Conservation (phyloP, 257 asterid genomes). For the Nicotiana attenuata region DNA sequence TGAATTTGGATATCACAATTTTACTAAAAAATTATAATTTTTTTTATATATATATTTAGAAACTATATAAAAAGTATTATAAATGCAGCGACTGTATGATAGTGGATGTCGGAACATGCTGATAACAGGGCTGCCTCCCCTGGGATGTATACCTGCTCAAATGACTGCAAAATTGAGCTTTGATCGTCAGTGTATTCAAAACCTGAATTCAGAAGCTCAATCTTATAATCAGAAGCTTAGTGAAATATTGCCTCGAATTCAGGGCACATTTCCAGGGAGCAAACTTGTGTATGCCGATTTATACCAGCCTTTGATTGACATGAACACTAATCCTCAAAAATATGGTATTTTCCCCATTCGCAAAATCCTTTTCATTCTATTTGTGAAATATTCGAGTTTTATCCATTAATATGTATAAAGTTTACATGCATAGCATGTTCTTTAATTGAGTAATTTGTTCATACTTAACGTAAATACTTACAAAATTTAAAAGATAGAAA, state of each 20-base stretch:
- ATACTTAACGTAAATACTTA: too few species aligned
- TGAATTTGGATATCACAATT: too few species aligned
- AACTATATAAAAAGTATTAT: neutral
- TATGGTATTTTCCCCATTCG: slow-evolving; percentile 11
- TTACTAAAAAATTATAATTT: too few species aligned
- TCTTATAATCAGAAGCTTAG: slow-evolving; percentile 20
- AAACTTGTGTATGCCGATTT: slow-evolving; percentile 31
- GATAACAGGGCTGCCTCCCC: slow-evolving; percentile 29
- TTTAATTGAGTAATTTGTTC: too few species aligned
- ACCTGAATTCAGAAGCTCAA: neutral
- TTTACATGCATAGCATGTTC: too few species aligned
- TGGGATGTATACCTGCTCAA: slow-evolving; percentile 18
- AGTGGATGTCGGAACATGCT: slow-evolving; percentile 20
- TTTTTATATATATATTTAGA: too few species aligned
- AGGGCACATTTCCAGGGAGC: slow-evolving; percentile 18
- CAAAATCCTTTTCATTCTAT: too few species aligned
- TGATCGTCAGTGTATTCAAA: slow-evolving; percentile 5
- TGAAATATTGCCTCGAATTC: slow-evolving; percentile 8
- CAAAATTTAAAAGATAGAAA: too few species aligned
- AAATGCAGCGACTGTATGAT: slow-evolving; percentile 10
- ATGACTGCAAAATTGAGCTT: neutral
- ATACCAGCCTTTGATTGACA: slow-evolving; percentile 2
- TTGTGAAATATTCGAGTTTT: too few species aligned
- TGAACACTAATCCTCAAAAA: slow-evolving; percentile 12
- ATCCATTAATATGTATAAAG: too few species aligned